These are phyloP conservation scores for Chlorella sp. DNA, from an alignment of 139 green algal species.

Conservation along the genomic window DNA sequence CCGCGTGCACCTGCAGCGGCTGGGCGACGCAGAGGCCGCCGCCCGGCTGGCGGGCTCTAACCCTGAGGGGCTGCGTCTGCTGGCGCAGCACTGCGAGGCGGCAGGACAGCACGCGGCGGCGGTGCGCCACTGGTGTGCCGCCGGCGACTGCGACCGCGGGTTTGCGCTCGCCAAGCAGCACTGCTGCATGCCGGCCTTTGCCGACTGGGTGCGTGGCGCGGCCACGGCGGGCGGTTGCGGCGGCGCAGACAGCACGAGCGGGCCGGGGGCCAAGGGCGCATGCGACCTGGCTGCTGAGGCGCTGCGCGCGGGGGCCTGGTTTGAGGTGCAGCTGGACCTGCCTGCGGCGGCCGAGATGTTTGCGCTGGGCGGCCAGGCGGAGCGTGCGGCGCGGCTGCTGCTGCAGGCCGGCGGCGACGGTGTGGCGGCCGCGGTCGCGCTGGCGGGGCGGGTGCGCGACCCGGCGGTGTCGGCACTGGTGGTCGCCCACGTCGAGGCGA, in stretches of 20 bases:
- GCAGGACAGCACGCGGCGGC: not conserved
- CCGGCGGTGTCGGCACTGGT: conserved; percentile 43
- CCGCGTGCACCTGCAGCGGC: conserved; percentile 68
- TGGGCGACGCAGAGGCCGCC: conserved; percentile 61
- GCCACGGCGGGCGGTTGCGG: conserved; percentile 45
- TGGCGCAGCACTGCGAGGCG: conserved; percentile 13
- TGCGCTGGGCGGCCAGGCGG: conserved; percentile 46
- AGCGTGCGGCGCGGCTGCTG: conserved; percentile 50
- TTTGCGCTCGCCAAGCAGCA: not conserved
- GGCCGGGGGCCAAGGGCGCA: no score
- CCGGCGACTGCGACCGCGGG: not conserved
- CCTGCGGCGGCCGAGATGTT: conserved; percentile 66
- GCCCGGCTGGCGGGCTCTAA: not conserved
- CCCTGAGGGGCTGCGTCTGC: not conserved
- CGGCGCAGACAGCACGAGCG: no score
- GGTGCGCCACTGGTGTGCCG: conserved; percentile 3
- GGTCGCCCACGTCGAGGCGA: conserved; percentile 23
- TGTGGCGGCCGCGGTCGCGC: conserved; percentile 66
- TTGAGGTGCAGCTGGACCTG: conserved; percentile 53
- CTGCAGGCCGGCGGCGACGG: conserved; percentile 43
- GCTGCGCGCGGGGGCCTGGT: conserved; percentile 59
- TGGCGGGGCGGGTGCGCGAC: not conserved
- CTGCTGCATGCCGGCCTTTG: conserved; percentile 20
- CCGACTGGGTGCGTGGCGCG: conserved; percentile 63
- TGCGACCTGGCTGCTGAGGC: no score